Base-by-base conservation (phyloP, 2,329 filamentous ascomycete genomes). In the Pseudocercospora fuligena region DNA sequence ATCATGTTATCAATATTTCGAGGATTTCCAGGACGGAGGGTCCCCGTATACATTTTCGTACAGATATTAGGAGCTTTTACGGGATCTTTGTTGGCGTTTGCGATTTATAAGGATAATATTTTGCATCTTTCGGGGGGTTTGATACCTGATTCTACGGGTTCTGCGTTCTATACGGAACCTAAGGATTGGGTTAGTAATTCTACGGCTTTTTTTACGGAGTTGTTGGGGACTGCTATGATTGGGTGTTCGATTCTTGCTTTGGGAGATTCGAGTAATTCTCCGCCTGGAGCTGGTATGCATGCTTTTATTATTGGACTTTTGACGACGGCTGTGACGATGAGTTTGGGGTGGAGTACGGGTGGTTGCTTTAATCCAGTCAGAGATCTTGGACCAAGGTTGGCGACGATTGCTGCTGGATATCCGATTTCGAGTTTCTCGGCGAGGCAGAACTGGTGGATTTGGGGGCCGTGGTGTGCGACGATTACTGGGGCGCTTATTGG, bases 11-110 rank as follows among this genome's bases (percentile, higher is more conserved):
- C 76, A 3, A 63, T 77, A n/a, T 86, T 81, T 72, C 82, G 84
- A 46, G 84, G 84, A 0, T 86, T 88, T 49, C 86, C 86, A 0
- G 81, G 83, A 61, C 75, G 80, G 5, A 83, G 85, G 73, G 79
- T 85, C 4, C 78, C 83, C 1, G 76, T 82, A 4, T 88, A 87
- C 69, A 80, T 85, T 8, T 66, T 80, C 1, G 83, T 85, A 16
- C 86, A 88, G 69, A 77, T 87, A 59, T 71, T 87, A 0, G 85
- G 82, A 1, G 85, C 84, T 1, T 83, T 88, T 60, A 74, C 80
- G 29, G 86, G 85, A 1, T 77, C 75, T 12, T 72, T 85, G 23
- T 76, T 85, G 29, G 81, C 84, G 0, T 83, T 81, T 64, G 80
- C 78, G 2, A 70, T 84, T 25, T 83, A 80, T 72, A 73, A 78